Conservation (phyloP, 2,329 filamentous ascomycete species). For the Didymosphaeria variabile region DNA sequence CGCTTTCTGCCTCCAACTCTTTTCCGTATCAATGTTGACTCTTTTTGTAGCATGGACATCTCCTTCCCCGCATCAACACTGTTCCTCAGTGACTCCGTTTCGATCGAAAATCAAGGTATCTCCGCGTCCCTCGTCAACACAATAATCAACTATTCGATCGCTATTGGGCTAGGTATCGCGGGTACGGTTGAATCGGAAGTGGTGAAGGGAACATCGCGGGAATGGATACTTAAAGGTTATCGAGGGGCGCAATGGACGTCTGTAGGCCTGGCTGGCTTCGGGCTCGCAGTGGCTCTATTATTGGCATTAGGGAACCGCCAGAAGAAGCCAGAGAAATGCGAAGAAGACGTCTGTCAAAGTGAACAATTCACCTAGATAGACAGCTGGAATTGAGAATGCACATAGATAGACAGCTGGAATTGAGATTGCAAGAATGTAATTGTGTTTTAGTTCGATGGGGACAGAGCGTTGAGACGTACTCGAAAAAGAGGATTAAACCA, state of each 20-base stretch:
- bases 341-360: neutral
- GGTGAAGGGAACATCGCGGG: conserved; percentile 36
- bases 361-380: neutral
- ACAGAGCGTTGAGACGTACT: neutral
- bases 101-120: conserved; percentile 52
- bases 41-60: conserved; percentile 50
- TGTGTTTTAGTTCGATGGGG: neutral
- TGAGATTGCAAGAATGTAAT: neutral
- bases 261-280: conserved; percentile 45
- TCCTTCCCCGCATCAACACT: conserved; percentile 53
- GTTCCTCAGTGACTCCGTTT: conserved; percentile 50
- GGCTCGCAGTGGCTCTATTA: conserved; percentile 19
- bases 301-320: neutral
- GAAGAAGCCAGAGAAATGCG: neutral
- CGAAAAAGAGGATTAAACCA: neutral
- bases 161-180: conserved; percentile 54
- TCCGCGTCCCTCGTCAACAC: conserved; percentile 52
- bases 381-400: too few species aligned
- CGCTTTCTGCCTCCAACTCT: neutral
- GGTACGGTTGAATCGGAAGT: conserved; percentile 53
- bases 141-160: conserved; percentile 55
- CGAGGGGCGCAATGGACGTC: conserved; percentile 51
- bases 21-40: neutral
- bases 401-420: neutral
- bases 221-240: conserved; percentile 48